These are phyloP conservation scores for Mycena olivaceomarginata DNA, from an alignment of 768 basidiomycete species.

Conservation along the genomic window DNA sequence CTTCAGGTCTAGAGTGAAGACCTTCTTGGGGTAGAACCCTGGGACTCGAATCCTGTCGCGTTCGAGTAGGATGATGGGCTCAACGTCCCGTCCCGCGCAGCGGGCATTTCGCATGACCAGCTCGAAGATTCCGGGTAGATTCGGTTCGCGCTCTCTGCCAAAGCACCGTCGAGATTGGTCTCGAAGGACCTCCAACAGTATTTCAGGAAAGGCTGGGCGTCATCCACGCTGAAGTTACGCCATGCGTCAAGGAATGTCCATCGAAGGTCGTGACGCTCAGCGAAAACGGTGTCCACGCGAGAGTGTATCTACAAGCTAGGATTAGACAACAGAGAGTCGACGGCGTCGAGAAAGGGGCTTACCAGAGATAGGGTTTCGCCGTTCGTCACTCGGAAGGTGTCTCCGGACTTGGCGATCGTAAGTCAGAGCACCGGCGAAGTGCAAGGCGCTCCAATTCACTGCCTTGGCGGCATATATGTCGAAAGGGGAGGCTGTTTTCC, in stretches of 20 bases:
- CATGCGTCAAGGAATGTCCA: constrained; percentile 4
- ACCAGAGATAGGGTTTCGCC: constrained; percentile 13
- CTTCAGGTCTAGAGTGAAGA: not conserved
- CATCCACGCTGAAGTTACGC: not conserved
- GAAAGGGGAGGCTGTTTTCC: not conserved
- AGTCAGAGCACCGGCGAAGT: constrained; percentile 28
- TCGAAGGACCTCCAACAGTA: constrained; percentile 9
- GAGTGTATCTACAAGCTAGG: constrained; percentile 15
- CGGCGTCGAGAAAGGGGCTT: not conserved
- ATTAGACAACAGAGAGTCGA: not conserved
- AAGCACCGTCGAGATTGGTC: not conserved
- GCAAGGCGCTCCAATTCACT: constrained; percentile 25
- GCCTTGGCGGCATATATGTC: constrained; percentile 3
- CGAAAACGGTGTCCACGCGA: constrained; percentile 4
- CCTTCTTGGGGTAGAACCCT: not conserved
- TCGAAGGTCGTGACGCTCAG: not conserved
- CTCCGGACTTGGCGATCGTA: not conserved
- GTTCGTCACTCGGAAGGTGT: constrained; percentile 17
- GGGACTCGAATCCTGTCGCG: not conserved
- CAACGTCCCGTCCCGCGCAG: not conserved
- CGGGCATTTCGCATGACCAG: constrained; percentile 24
- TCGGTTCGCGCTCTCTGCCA: constrained; percentile 12
- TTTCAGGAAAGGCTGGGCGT: not conserved
- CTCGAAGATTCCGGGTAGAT: constrained; percentile 33
- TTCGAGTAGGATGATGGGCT: constrained; percentile 4